Evolutionary conservation across 495 filamentous ascomycete genomes (phyloP).

Genomic region (Hypomontagnella submonticulosa): DNA sequence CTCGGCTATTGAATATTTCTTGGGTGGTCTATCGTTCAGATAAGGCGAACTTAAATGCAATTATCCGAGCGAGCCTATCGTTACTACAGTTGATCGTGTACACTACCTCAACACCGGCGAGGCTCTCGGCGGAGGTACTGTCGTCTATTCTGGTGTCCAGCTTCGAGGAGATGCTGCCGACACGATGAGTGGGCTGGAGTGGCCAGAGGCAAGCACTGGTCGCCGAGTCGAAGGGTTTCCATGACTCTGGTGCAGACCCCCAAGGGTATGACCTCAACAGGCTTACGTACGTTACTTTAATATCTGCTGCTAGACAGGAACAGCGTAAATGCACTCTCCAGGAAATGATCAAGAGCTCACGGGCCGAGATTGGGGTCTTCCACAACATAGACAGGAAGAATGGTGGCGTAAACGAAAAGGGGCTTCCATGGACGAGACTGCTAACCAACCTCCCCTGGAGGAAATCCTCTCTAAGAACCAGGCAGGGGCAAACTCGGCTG

Average conservation of each 20-base stretch:
- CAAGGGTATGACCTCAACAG: slow-evolving; percentile 46
- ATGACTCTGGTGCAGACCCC: slow-evolving; percentile 24
- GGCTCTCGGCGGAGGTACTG: slow-evolving; percentile 50
- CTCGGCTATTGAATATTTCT: slow-evolving; percentile 20
- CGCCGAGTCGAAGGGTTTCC: slow-evolving; percentile 37
- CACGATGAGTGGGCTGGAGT: slow-evolving; percentile 53
- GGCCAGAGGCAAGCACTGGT: slow-evolving; percentile 53
- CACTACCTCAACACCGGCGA: slow-evolving; percentile 49
- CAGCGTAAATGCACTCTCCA: slow-evolving; percentile 49
- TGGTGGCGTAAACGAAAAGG: slow-evolving; percentile 52
- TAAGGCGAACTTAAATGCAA: slow-evolving; percentile 49
- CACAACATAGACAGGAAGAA: slow-evolving; percentile 41
- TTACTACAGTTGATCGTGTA: slow-evolving; percentile 37
- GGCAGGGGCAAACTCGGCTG: slow-evolving; percentile 43
- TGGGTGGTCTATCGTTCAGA: slow-evolving; percentile 29
- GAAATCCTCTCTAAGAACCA: slow-evolving; percentile 24
- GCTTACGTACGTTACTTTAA: slow-evolving; percentile 46
- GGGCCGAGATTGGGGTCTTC: slow-evolving; percentile 44
- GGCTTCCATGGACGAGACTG: slow-evolving; percentile 51
- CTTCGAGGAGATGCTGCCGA: slow-evolving; percentile 51
- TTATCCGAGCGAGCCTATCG: slow-evolving; percentile 48
- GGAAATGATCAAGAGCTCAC: slow-evolving; percentile 42
- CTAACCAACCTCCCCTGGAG: slow-evolving; percentile 37
- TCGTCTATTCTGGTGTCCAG: slow-evolving; percentile 53
- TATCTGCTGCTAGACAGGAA: slow-evolving; percentile 20